These are phyloP conservation scores for Amanita pallidorosea DNA, from an alignment of 768 basidiomycete species.

Conservation along the genomic window DNA sequence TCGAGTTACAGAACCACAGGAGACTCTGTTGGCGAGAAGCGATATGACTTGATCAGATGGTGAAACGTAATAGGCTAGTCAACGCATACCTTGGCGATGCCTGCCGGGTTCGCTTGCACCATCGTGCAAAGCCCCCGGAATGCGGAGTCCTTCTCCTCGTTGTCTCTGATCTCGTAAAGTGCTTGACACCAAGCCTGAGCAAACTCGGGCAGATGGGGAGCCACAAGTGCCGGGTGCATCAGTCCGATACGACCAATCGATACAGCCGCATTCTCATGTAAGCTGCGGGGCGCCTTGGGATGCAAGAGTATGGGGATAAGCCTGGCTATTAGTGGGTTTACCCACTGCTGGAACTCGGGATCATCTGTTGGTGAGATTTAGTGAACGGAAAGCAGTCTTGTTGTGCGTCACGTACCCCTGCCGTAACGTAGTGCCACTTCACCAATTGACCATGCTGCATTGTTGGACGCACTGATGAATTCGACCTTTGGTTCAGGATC, in stretches of 20 bases:
- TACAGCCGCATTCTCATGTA: slow-evolving; percentile 97
- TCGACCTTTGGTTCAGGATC: slow-evolving; percentile 90
- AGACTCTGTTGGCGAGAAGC: slow-evolving; percentile 50
- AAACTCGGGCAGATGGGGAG: slow-evolving; percentile 82
- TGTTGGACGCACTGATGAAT: slow-evolving; percentile 95
- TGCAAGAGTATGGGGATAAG: slow-evolving; percentile 90
- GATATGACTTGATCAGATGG: neutral
- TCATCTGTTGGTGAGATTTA: slow-evolving; percentile 39
- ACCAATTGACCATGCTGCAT: slow-evolving; percentile 99
- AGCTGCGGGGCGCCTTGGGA: slow-evolving; percentile 83
- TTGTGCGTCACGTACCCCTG: slow-evolving; percentile 36
- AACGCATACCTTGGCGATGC: slow-evolving; percentile 74
- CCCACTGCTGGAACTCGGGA: slow-evolving; percentile 86
- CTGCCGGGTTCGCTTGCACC: slow-evolving; percentile 88
- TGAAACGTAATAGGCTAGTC: neutral
- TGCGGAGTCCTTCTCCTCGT: slow-evolving; percentile 98
- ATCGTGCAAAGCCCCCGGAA: slow-evolving; percentile 96
- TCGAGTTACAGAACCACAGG: slow-evolving; percentile 97
- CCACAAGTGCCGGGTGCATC: slow-evolving; percentile 82
- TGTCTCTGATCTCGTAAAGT: slow-evolving; percentile 95
- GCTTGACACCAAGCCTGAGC: slow-evolving; percentile 97
- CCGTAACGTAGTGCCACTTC: slow-evolving; percentile 94
- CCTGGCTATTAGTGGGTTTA: slow-evolving; percentile 74
- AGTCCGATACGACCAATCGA: slow-evolving; percentile 95
- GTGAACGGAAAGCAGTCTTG: slow-evolving; percentile 2